These are phyloP conservation scores for Asterophora parasitica DNA, from an alignment of 768 basidiomycete genomes.

Conservation along the genomic window DNA sequence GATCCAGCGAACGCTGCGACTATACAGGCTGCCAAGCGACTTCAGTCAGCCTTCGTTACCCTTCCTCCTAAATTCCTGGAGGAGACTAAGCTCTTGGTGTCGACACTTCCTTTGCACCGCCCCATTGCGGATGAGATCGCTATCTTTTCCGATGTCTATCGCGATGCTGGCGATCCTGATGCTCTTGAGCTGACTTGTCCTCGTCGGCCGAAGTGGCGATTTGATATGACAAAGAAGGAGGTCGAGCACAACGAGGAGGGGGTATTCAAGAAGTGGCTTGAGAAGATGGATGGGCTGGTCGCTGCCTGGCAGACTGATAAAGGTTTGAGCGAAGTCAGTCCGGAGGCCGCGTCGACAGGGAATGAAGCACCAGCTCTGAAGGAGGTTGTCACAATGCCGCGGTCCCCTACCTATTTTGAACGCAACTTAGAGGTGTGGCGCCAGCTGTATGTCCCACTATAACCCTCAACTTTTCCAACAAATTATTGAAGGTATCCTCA, in stretches of 20 bases:
- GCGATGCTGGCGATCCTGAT: slow-evolving; percentile 16
- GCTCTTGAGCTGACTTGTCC: slow-evolving; percentile 42
- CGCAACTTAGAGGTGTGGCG: slow-evolving; percentile 93
- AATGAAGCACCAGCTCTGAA: slow-evolving; percentile 7
- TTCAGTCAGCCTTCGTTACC: slow-evolving; percentile 70
- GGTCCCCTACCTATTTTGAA: slow-evolving; percentile 78
- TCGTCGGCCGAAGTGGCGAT: slow-evolving; percentile 80
- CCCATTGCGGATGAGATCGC: slow-evolving; percentile 45
- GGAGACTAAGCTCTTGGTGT: slow-evolving; percentile 51
- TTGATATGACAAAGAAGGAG: slow-evolving; percentile 81
- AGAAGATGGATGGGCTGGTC: slow-evolving; percentile 54
- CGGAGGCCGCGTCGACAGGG: slow-evolving; percentile 10
- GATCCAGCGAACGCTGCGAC: slow-evolving; percentile 24
- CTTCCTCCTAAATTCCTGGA: slow-evolving; percentile 58
- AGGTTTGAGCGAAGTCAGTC: slow-evolving; percentile 38
- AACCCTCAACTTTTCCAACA: slow-evolving; percentile 1
- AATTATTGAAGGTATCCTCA: slow-evolving; percentile 24
- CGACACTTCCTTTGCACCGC: slow-evolving; percentile 45
- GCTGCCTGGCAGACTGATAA: slow-evolving; percentile 12
- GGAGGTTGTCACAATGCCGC: slow-evolving; percentile 35
- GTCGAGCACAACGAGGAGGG: slow-evolving; percentile 90
- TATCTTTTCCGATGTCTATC: slow-evolving; percentile 27
- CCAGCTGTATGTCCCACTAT: slow-evolving; percentile 62
- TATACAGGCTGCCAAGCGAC: slow-evolving; percentile 40
- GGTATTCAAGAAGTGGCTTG: slow-evolving; percentile 74